A percentile compares a stretch with the other conserved stretches of the same genome.
Evolutionary conservation across 768 basidiomycete genomes (phyloP).

Genomic region (Trametes coccinea): DNA sequence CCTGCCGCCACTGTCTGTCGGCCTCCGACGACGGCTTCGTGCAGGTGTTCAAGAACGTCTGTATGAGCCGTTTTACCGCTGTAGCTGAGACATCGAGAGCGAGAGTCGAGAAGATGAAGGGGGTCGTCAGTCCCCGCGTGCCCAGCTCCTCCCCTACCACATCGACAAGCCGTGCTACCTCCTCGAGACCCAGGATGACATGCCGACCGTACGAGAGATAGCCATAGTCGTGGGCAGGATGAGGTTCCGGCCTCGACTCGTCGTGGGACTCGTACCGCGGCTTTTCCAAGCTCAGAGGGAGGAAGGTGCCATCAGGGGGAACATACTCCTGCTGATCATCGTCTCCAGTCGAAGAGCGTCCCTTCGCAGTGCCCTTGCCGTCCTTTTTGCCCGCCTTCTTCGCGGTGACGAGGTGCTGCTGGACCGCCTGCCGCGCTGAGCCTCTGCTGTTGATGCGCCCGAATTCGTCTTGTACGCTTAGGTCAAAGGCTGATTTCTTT

Average conservation of each 20-base stretch:
- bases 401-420: constrained; percentile 23
- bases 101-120: constrained; percentile 87
- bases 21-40: constrained; percentile 36
- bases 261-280: constrained; percentile 28
- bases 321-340: constrained; percentile 33
- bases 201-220: constrained; percentile 74
- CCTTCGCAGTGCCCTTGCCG: constrained; percentile 34
- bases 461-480: constrained; percentile 58
- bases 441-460: constrained; percentile 55
- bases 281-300: constrained; percentile 36
- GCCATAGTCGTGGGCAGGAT: constrained; percentile 55
- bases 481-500: constrained; percentile 28
- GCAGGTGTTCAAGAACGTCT: constrained; percentile 76
- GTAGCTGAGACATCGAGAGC: constrained; percentile 81
- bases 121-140: constrained; percentile 75
- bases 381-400: constrained; percentile 21
- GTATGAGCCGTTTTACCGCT: constrained; percentile 75
- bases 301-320: constrained; percentile 39
- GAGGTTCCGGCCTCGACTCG: constrained; percentile 24
- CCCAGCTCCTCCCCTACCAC: constrained; percentile 70
- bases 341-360: constrained; percentile 37
- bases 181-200: constrained; percentile 73
- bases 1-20: constrained; percentile 69
- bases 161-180: constrained; percentile 70
- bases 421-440: constrained; percentile 37